phyloP scores from a whole-genome alignment of 2,329 filamentous ascomycete species.

The Venturiaceae sp. region DNA sequence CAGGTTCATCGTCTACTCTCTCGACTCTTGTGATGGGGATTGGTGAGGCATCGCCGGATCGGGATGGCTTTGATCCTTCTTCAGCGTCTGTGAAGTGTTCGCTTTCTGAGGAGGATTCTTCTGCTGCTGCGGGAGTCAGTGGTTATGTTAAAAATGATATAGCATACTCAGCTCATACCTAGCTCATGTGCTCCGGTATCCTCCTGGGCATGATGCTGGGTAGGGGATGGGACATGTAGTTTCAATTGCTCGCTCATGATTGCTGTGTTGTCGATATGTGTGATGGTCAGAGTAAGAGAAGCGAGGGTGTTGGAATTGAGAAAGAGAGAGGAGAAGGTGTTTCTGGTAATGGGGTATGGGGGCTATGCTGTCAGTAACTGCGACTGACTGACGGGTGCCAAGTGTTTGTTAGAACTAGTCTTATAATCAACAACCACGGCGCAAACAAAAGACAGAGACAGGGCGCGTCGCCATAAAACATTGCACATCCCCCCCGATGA shows the following conservation, averaged over 20 bases:
- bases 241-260: slow-evolving; percentile 35
- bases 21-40: slow-evolving; percentile 55
- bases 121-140: not conserved
- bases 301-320: not conserved
- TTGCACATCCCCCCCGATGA: too few species aligned
- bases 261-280: not conserved
- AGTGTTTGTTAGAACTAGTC: too few species aligned
- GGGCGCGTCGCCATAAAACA: not conserved
- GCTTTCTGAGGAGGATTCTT: slow-evolving; percentile 37
- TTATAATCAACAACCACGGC: slow-evolving; percentile 4
- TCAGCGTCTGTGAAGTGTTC: slow-evolving; percentile 59
- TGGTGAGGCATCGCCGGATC: slow-evolving; percentile 38
- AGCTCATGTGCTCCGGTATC: slow-evolving; percentile 48
- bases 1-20: slow-evolving; percentile 47
- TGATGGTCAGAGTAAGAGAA: slow-evolving; percentile 8
- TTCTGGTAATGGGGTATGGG: too few species aligned
- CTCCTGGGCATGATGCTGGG: slow-evolving; percentile 25
- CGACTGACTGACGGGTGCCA: too few species aligned
- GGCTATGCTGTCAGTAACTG: too few species aligned
- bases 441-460: not conserved
- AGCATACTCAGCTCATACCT: slow-evolving; percentile 27
- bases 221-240: not conserved
- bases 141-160: not conserved
- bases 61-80: slow-evolving; percentile 38
- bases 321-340: not conserved